Conservation (phyloP, 371 early-diverging fungal species). For the Rhizopus stolonifer region DNA sequence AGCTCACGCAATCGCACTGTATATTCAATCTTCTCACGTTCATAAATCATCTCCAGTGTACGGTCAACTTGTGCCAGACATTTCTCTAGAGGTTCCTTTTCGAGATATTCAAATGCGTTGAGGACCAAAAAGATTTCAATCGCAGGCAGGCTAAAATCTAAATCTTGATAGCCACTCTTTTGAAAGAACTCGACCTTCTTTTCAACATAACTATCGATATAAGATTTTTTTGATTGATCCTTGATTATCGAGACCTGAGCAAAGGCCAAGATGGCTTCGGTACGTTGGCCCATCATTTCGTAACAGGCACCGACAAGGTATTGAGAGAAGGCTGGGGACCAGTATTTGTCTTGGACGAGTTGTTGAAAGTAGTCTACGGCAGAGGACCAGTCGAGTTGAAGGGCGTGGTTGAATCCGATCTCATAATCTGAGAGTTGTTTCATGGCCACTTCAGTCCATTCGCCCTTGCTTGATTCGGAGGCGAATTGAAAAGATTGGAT, state of each 20-base stretch:
- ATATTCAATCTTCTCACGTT: conserved; percentile 50
- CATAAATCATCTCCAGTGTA: conserved; percentile 45
- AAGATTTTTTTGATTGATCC: conserved; percentile 44
- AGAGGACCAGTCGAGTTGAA: conserved; percentile 56
- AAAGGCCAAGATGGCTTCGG: conserved; percentile 52
- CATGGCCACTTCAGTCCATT: conserved; percentile 57
- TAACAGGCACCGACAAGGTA: conserved; percentile 61
- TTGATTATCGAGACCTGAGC: conserved; percentile 45
- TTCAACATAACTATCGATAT: conserved; percentile 57
- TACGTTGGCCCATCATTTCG: conserved; percentile 51
- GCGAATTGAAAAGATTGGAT: conserved; percentile 53
- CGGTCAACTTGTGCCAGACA: conserved; percentile 43
- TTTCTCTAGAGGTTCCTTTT: conserved; percentile 35
- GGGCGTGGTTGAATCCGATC: conserved; percentile 55
- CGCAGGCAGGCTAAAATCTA: conserved; percentile 55
- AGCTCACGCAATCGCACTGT: conserved; percentile 42
- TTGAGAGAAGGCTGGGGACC: conserved; percentile 60
- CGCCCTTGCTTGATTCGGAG: conserved; percentile 52
- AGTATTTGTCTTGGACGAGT: conserved; percentile 54
- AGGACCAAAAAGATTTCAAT: conserved; percentile 59
- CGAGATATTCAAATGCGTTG: conserved; percentile 62
- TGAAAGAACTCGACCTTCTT: conserved; percentile 57
- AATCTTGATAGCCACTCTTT: conserved; percentile 56
- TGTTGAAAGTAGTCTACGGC: conserved; percentile 48
- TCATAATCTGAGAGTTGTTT: conserved; percentile 60